phyloP scores from a whole-genome alignment of 139 green algal genomes.

The Chlorella vulgaris region DNA sequence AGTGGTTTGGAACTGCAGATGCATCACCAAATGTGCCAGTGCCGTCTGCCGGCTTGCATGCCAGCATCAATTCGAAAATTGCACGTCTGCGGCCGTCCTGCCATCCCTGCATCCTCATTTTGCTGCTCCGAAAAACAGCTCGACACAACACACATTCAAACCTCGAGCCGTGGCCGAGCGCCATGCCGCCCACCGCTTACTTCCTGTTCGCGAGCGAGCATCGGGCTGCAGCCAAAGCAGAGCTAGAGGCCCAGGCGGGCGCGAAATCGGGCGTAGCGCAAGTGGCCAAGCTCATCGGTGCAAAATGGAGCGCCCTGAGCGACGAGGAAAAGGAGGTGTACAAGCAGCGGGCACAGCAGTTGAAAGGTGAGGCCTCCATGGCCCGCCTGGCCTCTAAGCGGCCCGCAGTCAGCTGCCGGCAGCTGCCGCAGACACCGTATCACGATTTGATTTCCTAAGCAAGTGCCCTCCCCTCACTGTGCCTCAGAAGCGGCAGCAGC shows the following conservation, averaged over 20 bases:
- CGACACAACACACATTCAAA: too few relatives aligned
- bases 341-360: constrained; percentile 42
- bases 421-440: too few relatives aligned
- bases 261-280: constrained; percentile 48
- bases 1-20: too few relatives aligned
- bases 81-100: too few relatives aligned
- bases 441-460: neutral
- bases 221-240: constrained; percentile 33
- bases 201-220: constrained; percentile 61
- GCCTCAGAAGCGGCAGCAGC: constrained; percentile 13
- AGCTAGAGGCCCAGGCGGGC: constrained; percentile 46
- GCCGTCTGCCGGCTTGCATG: too few relatives aligned
- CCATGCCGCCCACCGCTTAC: constrained; percentile 51
- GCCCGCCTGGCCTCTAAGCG: too few relatives aligned
- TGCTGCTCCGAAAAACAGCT: too few relatives aligned
- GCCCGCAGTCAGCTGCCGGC: neutral
- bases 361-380: constrained; percentile 8
- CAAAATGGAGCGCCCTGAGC: constrained; percentile 59
- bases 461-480: neutral
- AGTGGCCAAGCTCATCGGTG: constrained; percentile 67
- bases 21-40: too few relatives aligned
- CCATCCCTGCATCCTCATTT: too few relatives aligned
- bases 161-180: too few relatives aligned
- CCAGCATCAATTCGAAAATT: too few relatives aligned
- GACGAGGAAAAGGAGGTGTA: constrained; percentile 67